phyloP scores from a whole-genome alignment of 2,329 filamentous ascomycete genomes.

The Paraconiothyrium brasiliense region DNA sequence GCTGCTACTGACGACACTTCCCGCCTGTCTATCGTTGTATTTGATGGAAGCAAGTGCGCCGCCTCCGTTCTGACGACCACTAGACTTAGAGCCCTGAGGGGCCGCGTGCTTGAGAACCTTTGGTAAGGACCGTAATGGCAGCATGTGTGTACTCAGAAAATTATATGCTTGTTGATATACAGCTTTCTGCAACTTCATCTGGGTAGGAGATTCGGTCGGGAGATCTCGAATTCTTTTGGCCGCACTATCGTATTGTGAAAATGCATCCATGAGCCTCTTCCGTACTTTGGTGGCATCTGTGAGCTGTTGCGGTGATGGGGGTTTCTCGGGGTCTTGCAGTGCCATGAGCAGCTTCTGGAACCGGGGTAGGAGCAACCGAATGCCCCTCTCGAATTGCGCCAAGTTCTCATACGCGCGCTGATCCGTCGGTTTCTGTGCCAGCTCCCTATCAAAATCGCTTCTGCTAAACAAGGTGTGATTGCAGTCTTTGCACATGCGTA shows the following conservation, averaged over 20 bases:
- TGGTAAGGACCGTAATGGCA: conserved; percentile 72
- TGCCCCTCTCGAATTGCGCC: conserved; percentile 86
- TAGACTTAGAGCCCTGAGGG: conserved; percentile 55
- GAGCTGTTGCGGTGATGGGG: conserved; percentile 74
- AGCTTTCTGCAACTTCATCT: conserved; percentile 78
- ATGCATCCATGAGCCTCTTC: conserved; percentile 88
- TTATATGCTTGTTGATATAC: conserved; percentile 83
- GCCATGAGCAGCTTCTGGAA: conserved; percentile 81
- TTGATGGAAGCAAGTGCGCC: conserved; percentile 68
- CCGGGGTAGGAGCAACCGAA: conserved; percentile 79
- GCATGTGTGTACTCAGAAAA: conserved; percentile 90
- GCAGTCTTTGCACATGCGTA: conserved; percentile 94
- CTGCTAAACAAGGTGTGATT: conserved; percentile 75
- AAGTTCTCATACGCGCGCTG: conserved; percentile 85
- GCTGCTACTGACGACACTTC: conserved; percentile 64
- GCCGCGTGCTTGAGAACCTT: conserved; percentile 64
- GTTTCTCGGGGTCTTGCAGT: conserved; percentile 75
- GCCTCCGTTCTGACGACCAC: conserved; percentile 45
- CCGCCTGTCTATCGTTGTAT: conserved; percentile 62
- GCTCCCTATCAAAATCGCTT: conserved; percentile 78
- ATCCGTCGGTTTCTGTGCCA: conserved; percentile 74
- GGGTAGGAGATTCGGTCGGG: conserved; percentile 74
- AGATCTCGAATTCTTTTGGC: conserved; percentile 84
- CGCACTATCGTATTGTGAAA: conserved; percentile 85
- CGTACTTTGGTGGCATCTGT: conserved; percentile 87